phyloP scores from a whole-genome alignment of 2,329 filamentous ascomycete genomes.

The Metarhizium brunneum region DNA sequence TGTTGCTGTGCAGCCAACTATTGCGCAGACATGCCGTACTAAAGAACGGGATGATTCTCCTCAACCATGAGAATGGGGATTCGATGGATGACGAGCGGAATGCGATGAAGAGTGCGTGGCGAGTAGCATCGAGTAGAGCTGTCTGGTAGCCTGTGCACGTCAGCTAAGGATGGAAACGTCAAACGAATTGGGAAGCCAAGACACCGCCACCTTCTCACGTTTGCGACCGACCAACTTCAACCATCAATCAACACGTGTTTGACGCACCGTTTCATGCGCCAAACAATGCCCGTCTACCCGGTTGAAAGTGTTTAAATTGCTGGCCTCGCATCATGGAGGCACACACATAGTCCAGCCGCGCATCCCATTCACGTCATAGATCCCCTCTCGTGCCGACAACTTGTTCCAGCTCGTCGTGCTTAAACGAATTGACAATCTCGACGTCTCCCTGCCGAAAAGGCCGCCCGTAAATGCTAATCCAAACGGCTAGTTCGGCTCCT shows the following conservation, averaged over 20 bases:
- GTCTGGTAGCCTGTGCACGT: no score
- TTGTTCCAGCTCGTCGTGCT: constrained; percentile 37
- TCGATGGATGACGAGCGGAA: no score
- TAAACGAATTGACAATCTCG: constrained; percentile 58
- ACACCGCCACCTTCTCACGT: not conserved
- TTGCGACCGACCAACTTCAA: not conserved
- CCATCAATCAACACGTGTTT: no score
- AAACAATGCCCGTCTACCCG: no score
- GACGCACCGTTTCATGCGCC: no score
- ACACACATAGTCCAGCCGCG: no score
- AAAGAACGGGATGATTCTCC: not conserved
- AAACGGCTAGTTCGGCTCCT: constrained; percentile 49
- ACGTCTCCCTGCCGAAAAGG: constrained; percentile 50
- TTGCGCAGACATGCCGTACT: constrained; percentile 13
- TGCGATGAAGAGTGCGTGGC: no score
- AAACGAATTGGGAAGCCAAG: not conserved
- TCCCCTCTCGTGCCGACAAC: constrained; percentile 4
- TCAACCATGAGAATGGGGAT: not conserved
- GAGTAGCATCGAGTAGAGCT: no score
- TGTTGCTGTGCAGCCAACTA: constrained; percentile 6
- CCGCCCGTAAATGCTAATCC: constrained; percentile 53
- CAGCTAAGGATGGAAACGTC: no score
- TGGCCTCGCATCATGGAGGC: no score
- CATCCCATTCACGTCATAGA: not conserved
- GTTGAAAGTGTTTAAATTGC: no score